Base-by-base conservation (phyloP, 1,284 basidiomycete genomes). In the Trichosporon coremiiforme region DNA sequence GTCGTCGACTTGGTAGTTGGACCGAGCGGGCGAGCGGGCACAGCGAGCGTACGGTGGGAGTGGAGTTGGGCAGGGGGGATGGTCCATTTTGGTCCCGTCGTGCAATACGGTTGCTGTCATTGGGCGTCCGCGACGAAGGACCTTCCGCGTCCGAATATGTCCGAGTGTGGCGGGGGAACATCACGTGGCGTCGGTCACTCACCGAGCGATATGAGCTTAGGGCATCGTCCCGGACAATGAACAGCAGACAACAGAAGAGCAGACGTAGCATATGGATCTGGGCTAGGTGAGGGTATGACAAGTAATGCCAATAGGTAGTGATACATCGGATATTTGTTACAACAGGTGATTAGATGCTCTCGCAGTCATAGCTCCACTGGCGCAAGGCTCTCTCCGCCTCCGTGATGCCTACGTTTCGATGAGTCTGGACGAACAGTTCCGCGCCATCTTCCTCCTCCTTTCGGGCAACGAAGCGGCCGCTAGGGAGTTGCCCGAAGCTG, bases 381-480 rank as follows among this genome's bases (percentile, higher is more conserved):
- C 71, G 47, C 25, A 74, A 64, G 74, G 75, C 69, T 74, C 79
- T 71, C 65, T 80, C 79, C 8, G 80, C 80, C 68, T 82, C 80
- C 3, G 78, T 79, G 29, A 82, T 66, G 71, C 77, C 79, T 15
- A 75, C 77, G 36, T 80, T 79, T 60, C 75, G 76, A 15, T 71
- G 78, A 4, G 79, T 73, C 15, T 74, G 47, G 68, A 79, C 70
- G 63, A 76, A 80, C 64, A 80, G 57, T 65, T 77, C 74, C 50
- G 36, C 50, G 13, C 62, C 57, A 2, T 22, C 68, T 7, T 38
- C 64, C 15, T 66, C 65, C 38, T 64, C 66, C 22, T 31, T 29
- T 6, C 33, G 33, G 67, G 75, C 75, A 15, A 77, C 67, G 31
- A 79, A 78, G 5, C 74, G 69, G 12, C 73, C 75, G 0, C 64